Evolutionary conservation across 495 filamentous ascomycete species (phyloP), one percentile per base, ranked within the genome.

Genomic region (Aspergillus homomorphus): DNA sequence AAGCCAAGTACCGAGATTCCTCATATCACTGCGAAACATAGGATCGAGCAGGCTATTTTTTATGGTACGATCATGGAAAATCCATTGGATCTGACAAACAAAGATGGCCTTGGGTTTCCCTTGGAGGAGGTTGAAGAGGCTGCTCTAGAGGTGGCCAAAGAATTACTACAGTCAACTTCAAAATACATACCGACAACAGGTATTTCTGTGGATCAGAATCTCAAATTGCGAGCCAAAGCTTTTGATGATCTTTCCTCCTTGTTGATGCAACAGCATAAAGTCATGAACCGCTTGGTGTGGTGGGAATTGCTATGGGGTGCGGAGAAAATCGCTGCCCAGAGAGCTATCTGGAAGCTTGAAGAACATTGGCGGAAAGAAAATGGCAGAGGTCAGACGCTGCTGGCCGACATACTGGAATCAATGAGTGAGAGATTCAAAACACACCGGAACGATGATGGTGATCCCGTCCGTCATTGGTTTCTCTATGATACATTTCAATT

Each of bases 41-140:
- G 93, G 70, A 79, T 99, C 45, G 91, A 96, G 64, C 93, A 98
- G 69, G 93, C 93, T 15, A 86, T 97, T 3, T 96, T 96, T 74
- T 98, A 89, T 68, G 91, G 92, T 1, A 84, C 82, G 20, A 84
- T 91, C 70, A 78, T 82, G 45, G 82, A 87, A 61, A 96, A 94
- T 62, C 87, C 91, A 10, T 73, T 99, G 26, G 85, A 90, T 61
- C 88, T 99, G 58, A 77, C 84, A 49, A 81, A 83, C 28, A 80
- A 82, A 50, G 75, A 81, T 22, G 83, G 83, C 42, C 73, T 85
- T 19, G 73, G 78, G 21, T 96, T 91, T 61, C 74, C 84, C 2
- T 61, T 76, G 15, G 71, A 80, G 30, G 90, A 97, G 59, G 81
- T 96, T 41, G 88, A 91, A 60, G 73, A 81, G 46, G 94, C 95